Conservation (phyloP, 1,284 basidiomycete species). For the Kalmanozyma brasiliensis region DNA sequence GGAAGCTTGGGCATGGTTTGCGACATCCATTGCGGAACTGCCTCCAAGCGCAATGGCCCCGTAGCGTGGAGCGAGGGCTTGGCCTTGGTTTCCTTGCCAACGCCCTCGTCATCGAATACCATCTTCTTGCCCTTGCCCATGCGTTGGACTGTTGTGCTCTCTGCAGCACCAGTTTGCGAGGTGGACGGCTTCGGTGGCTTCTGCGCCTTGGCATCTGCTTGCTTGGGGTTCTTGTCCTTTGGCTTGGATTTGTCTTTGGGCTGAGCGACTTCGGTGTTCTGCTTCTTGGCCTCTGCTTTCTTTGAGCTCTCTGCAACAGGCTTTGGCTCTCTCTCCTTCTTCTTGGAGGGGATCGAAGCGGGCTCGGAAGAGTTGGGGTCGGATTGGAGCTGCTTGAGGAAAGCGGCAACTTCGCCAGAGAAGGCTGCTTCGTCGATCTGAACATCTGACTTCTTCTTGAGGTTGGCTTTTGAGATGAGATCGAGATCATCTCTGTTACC, state of each 20-base stretch:
- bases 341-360: neutral
- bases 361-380: constrained; percentile 26
- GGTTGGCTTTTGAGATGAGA: constrained; percentile 36
- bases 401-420: constrained; percentile 33
- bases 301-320: constrained; percentile 7
- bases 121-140: constrained; percentile 52
- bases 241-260: constrained; percentile 20
- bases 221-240: constrained; percentile 22
- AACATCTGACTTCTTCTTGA: constrained; percentile 32
- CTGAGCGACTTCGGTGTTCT: neutral
- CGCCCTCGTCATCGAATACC: constrained; percentile 52
- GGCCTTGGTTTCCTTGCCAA: constrained; percentile 27
- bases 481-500: constrained; percentile 41
- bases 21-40: constrained; percentile 51
- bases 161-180: constrained; percentile 2
- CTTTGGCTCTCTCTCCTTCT: constrained; percentile 17
- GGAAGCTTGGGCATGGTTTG: constrained; percentile 41
- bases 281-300: constrained; percentile 20
- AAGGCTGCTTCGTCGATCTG: constrained; percentile 42
- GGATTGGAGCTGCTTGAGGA: constrained; percentile 38
- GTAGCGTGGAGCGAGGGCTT: constrained; percentile 13
- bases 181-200: constrained; percentile 15
- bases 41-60: constrained; percentile 47
- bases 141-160: constrained; percentile 28
- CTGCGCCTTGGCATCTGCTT: constrained; percentile 25